Conservation (phyloP, 2,329 filamentous ascomycete genomes). For the Aspergillus caelatus region DNA sequence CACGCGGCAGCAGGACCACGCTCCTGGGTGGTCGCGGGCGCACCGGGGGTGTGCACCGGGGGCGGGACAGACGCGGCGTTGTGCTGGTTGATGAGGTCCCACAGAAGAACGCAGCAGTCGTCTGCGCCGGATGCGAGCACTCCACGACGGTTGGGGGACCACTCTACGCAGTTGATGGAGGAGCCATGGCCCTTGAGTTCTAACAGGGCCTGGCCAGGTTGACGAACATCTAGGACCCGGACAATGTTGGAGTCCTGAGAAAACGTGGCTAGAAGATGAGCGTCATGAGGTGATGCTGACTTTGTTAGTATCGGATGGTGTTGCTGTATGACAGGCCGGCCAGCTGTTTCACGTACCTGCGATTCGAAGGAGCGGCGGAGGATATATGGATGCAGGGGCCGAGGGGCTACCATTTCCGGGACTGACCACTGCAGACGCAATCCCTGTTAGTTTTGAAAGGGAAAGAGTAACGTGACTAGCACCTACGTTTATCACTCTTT, state of each 20-base stretch:
- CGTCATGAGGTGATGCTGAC: constrained; percentile 86
- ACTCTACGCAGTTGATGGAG: constrained; percentile 89
- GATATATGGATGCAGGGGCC: constrained; percentile 65
- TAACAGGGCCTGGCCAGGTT: constrained; percentile 91
- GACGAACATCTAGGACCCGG: constrained; percentile 91
- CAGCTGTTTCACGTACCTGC: constrained; percentile 37
- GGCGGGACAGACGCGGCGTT: constrained; percentile 53
- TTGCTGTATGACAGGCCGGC: neutral
- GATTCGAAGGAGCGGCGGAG: constrained; percentile 56
- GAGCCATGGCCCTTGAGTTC: constrained; percentile 89
- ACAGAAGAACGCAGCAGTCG: constrained; percentile 87
- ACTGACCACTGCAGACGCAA: constrained; percentile 44
- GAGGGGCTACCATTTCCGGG: constrained; percentile 68
- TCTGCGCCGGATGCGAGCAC: constrained; percentile 90
- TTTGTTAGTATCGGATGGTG: constrained; percentile 14
- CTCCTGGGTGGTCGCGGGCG: constrained; percentile 39
- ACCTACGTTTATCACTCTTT: constrained; percentile 71
- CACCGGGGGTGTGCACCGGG: constrained; percentile 27
- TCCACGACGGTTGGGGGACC: constrained; percentile 85
- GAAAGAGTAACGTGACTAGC: neutral
- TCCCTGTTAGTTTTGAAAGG: neutral
- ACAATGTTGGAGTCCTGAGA: constrained; percentile 90
- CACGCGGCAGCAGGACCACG: constrained; percentile 49
- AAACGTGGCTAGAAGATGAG: constrained; percentile 95
- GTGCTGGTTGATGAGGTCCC: constrained; percentile 80